phyloP scores from a whole-genome alignment of 106 monocot species.

The Allium sativum region DNA sequence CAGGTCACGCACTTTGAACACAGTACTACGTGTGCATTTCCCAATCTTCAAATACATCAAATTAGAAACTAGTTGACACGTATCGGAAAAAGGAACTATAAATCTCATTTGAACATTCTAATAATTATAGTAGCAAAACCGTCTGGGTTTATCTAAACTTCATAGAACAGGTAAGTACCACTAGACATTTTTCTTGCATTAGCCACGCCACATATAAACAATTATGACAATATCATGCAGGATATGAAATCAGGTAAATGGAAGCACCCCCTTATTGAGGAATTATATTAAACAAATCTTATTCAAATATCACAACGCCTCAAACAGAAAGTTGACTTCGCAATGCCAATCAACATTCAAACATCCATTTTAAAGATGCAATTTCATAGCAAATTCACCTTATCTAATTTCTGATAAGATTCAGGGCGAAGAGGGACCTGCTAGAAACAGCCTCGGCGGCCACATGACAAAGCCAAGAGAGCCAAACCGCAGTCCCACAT shows the following conservation, averaged over 20 bases:
- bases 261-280: neutral
- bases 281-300: neutral
- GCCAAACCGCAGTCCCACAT: slow-evolving; percentile 80
- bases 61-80: neutral
- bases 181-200: no score
- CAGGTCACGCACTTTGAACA: slow-evolving; percentile 74
- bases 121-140: no score
- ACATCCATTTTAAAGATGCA: no score
- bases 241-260: no score
- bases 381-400: slow-evolving; percentile 32
- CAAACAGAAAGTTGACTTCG: neutral
- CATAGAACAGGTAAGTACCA: no score
- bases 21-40: slow-evolving; percentile 86
- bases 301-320: neutral
- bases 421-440: slow-evolving; percentile 75
- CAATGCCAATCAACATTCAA: no score
- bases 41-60: slow-evolving; percentile 54
- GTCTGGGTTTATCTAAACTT: no score
- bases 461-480: slow-evolving; percentile 59
- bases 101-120: no score
- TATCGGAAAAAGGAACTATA: no score
- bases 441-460: slow-evolving; percentile 80
- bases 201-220: no score
- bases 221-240: no score
- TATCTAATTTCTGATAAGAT: slow-evolving; percentile 80